Evolutionary conservation across 2,329 filamentous ascomycete species (phyloP).

Genomic region (Elsinoe ampelina): DNA sequence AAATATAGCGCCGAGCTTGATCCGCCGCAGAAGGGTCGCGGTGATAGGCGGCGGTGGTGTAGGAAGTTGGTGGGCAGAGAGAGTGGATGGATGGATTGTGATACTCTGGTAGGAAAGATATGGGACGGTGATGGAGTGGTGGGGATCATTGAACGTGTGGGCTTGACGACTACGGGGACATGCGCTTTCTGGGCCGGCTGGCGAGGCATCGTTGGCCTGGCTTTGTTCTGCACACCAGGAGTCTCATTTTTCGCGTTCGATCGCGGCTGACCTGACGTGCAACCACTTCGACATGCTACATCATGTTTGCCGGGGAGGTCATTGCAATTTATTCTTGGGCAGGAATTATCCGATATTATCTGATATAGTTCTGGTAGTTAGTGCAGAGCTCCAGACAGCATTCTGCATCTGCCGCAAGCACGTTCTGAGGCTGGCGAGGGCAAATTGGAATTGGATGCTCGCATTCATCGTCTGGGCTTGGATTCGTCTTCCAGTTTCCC

Average conservation of each 20-base stretch:
- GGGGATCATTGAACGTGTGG: conserved; percentile 9
- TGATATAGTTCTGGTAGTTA: background rate
- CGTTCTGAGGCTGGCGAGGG: background rate
- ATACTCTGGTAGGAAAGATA: background rate
- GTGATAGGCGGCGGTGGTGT: background rate
- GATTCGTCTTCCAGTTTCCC: background rate
- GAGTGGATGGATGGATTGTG: background rate
- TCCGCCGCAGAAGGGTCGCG: background rate
- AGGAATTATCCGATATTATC: background rate
- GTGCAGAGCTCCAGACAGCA: background rate
- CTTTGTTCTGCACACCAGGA: conserved; percentile 10
- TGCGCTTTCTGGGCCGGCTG: conserved; percentile 8
- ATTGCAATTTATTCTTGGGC: background rate
- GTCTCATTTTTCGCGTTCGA: conserved; percentile 12
- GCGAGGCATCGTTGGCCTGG: conserved; percentile 12
- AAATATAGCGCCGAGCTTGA: background rate
- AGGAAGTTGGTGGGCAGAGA: background rate
- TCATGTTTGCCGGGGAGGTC: background rate
- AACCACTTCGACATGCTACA: background rate
- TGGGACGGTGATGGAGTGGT: background rate
- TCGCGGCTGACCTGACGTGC: conserved; percentile 11
- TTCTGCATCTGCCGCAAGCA: background rate
- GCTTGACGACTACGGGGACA: conserved; percentile 8
- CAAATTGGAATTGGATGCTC: background rate
- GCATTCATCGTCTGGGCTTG: conserved; percentile 10